Percentiles rank a stretch among this genome's conserved stretches.
These are phyloP conservation scores for Coprinopsis sp. DNA, from an alignment of 768 basidiomycete species.

Conservation along the genomic window DNA sequence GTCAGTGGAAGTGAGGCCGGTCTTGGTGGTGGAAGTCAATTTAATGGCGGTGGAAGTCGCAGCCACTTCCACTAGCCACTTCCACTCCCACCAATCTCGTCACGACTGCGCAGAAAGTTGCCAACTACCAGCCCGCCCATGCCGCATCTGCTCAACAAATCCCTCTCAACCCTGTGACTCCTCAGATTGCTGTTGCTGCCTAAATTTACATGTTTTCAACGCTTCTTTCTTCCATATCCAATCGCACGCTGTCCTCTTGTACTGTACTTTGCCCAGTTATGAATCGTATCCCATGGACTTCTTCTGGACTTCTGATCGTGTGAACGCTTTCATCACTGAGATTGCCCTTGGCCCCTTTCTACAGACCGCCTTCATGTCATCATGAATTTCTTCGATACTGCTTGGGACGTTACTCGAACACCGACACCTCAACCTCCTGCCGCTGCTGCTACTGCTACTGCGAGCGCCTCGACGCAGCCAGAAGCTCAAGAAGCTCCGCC, in stretches of 20 bases:
- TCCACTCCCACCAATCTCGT: too few relatives aligned
- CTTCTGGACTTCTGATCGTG: neutral
- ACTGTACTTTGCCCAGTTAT: too few relatives aligned
- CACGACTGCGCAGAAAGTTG: too few relatives aligned
- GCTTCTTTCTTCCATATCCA: neutral
- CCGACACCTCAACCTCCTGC: conserved; percentile 42
- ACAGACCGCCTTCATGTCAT: too few relatives aligned
- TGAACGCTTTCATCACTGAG: neutral
- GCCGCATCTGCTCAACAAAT: conserved; percentile 18
- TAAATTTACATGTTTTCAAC: conserved; percentile 2
- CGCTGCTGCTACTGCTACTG: too few relatives aligned
- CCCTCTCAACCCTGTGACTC: conserved; percentile 17
- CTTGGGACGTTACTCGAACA: conserved; percentile 51
- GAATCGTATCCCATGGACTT: neutral
- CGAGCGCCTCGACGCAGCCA: too few relatives aligned
- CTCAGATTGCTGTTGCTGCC: conserved; percentile 13
- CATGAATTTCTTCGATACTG: conserved; percentile 79
- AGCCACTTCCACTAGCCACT: too few relatives aligned
- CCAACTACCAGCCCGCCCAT: conserved; percentile 13
- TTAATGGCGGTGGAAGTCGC: too few relatives aligned
- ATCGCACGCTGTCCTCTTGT: conserved; percentile 1
- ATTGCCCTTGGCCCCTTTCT: conserved; percentile 3
- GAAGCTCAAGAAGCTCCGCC: conserved; percentile 40
- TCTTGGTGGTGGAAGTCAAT: too few relatives aligned
- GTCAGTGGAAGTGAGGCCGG: too few relatives aligned